Percentiles rank a stretch among this genome's conserved stretches.
Conservation (phyloP, 2,329 filamentous ascomycete species). For the Pestalotiopsis sp. region DNA sequence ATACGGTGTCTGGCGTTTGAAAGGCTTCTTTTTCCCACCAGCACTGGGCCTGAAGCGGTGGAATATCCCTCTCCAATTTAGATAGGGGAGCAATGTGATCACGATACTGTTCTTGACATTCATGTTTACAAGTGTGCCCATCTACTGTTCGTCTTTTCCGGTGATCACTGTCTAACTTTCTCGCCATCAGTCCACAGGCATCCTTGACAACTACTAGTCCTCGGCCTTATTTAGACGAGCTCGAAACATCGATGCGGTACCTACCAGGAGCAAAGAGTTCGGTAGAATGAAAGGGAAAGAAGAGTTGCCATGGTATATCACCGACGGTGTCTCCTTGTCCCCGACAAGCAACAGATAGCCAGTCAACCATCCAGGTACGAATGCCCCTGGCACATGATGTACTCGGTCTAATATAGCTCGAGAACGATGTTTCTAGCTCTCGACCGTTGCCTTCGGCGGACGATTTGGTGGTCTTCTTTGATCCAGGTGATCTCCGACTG, state of each 20-base stretch:
- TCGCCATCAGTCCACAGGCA: too few relatives aligned
- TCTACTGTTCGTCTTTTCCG: too few relatives aligned
- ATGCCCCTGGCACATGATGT: neutral
- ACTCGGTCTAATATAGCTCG: neutral
- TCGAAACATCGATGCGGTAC: too few relatives aligned
- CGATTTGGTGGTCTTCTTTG: neutral
- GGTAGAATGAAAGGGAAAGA: too few relatives aligned
- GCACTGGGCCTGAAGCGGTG: neutral
- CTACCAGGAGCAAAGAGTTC: too few relatives aligned
- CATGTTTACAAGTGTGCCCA: neutral
- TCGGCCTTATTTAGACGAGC: too few relatives aligned
- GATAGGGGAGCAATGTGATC: conserved; percentile 1
- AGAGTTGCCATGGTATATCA: too few relatives aligned
- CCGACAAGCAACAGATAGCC: too few relatives aligned
- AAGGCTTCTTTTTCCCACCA: neutral
- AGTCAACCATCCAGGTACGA: too few relatives aligned
- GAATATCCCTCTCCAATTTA: conserved; percentile 9
- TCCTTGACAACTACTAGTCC: too few relatives aligned
- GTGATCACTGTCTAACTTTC: too few relatives aligned
- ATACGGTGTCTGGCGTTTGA: conserved; percentile 5
- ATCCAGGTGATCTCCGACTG: neutral
- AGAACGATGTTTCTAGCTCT: neutral
- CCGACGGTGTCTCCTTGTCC: too few relatives aligned
- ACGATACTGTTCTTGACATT: neutral
- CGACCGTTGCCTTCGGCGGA: neutral